Conservation (phyloP, 208 protist genomes). For the Leishmania mexicana region DNA sequence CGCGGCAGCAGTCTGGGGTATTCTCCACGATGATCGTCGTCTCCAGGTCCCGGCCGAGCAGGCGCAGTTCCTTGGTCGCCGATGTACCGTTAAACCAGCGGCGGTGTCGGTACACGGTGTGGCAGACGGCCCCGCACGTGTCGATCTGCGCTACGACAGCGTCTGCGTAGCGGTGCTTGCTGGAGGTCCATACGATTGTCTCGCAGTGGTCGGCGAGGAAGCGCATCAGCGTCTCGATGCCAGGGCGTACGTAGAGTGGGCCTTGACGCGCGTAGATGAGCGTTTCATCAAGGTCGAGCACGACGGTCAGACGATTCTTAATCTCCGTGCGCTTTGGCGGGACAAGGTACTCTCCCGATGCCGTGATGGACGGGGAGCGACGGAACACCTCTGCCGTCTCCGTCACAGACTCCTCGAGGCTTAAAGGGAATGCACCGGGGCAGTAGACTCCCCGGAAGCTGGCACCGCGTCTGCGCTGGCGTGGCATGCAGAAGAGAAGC, state of each 20-base stretch:
- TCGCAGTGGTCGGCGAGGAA: conserved; percentile 83
- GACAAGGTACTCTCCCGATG: conserved; percentile 44
- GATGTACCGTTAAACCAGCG: conserved; percentile 69
- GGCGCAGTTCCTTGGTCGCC: conserved; percentile 78
- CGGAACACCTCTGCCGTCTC: conserved; percentile 32
- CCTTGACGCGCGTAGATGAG: conserved; percentile 88
- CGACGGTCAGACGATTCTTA: conserved; percentile 77
- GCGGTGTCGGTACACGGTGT: conserved; percentile 82
- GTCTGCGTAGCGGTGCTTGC: conserved; percentile 83
- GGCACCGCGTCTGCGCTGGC: conserved; percentile 52
- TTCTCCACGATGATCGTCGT: conserved; percentile 90
- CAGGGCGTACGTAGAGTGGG: conserved; percentile 89
- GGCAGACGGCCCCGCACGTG: conserved; percentile 49
- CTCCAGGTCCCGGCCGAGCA: conserved; percentile 79
- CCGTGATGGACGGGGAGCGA: conserved; percentile 40
- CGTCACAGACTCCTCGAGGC: conserved; percentile 16
- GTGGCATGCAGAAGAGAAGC: conserved; percentile 15
- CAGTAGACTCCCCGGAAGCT: conserved; percentile 52
- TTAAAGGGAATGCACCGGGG: conserved; percentile 19
- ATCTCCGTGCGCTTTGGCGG: conserved; percentile 56
- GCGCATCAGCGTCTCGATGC: conserved; percentile 73
- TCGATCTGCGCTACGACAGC: conserved; percentile 89
- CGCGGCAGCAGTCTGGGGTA: conserved; percentile 89
- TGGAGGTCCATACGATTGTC: conserved; percentile 88
- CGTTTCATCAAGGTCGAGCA: conserved; percentile 93